Evolutionary conservation across 495 filamentous ascomycete species (phyloP).

Genomic region (Tuber melanosporum): DNA sequence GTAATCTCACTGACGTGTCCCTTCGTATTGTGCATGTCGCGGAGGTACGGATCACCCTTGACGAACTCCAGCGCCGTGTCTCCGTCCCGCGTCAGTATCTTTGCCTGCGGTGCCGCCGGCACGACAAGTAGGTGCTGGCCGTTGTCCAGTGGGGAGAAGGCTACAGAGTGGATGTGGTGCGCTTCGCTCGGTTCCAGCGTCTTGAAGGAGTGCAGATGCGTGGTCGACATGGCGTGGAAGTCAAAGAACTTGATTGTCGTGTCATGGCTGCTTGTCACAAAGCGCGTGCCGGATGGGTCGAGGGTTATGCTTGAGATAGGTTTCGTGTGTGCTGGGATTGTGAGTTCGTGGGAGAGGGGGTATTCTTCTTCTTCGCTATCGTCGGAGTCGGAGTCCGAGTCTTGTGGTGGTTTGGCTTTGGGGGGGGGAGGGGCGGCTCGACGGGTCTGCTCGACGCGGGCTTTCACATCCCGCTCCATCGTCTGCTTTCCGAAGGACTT

Average conservation of each 20-base stretch:
- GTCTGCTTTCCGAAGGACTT: slow-evolving; percentile 79
- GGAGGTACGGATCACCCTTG: slow-evolving; percentile 96
- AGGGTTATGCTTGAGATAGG: slow-evolving; percentile 76
- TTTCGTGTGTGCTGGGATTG: slow-evolving; percentile 85
- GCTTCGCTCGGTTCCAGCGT: slow-evolving; percentile 85
- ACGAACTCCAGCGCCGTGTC: slow-evolving; percentile 76
- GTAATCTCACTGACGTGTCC: slow-evolving; percentile 88
- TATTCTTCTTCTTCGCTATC: slow-evolving; percentile 77
- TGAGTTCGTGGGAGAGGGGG: slow-evolving; percentile 85
- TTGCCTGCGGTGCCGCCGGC: slow-evolving; percentile 78
- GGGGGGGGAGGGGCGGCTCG: slow-evolving; percentile 44
- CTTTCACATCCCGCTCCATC: slow-evolving; percentile 63
- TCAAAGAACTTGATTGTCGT: slow-evolving; percentile 89
- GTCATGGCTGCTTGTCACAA: slow-evolving; percentile 84
- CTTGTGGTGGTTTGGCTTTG: slow-evolving; percentile 19
- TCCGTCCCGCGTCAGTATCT: slow-evolving; percentile 81
- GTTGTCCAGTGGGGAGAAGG: slow-evolving; percentile 71
- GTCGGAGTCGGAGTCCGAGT: slow-evolving; percentile 52
- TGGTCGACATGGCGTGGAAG: slow-evolving; percentile 90
- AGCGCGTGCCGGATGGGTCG: slow-evolving; percentile 74
- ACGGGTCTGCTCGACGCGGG: slow-evolving; percentile 72
- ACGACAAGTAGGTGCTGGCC: slow-evolving; percentile 79
- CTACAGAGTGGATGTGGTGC: slow-evolving; percentile 75
- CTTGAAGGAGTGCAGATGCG: slow-evolving; percentile 86
- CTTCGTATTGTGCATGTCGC: slow-evolving; percentile 94